Percentiles rank a stretch among this genome's conserved stretches.
phyloP scores from a whole-genome alignment of 805 yeast species.

The Kodamaea leandrae region DNA sequence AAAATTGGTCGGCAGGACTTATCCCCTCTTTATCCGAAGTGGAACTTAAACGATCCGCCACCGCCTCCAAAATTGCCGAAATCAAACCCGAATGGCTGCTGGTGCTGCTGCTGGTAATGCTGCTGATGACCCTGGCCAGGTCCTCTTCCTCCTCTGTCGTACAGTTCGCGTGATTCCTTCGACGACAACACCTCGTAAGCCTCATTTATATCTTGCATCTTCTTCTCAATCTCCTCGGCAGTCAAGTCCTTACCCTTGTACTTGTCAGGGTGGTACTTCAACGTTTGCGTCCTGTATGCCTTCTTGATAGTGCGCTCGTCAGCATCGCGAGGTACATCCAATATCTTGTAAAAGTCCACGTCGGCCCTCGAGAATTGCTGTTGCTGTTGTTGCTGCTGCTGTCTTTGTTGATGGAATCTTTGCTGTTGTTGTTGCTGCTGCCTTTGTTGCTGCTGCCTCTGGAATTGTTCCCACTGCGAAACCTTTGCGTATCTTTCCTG shows the following conservation, averaged over 20 bases:
- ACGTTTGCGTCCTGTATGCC: conserved; percentile 76
- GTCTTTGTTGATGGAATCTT: conserved; percentile 39
- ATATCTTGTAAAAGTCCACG: conserved; percentile 76
- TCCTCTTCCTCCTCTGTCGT: conserved; percentile 53
- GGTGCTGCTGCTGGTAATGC: conserved; percentile 11
- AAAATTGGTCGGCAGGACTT: background rate
- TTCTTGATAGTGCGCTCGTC: conserved; percentile 69
- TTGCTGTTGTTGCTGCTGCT: conserved; percentile 38
- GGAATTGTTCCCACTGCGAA: conserved; percentile 24
- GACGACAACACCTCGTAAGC: conserved; percentile 86
- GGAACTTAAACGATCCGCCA: conserved; percentile 6
- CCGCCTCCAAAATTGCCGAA: conserved; percentile 8
- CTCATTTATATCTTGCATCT: conserved; percentile 89
- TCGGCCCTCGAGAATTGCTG: conserved; percentile 37
- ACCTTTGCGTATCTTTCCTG: conserved; percentile 32
- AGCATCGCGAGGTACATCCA: conserved; percentile 68
- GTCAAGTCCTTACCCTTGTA: conserved; percentile 64
- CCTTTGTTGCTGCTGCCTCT: conserved; percentile 35
- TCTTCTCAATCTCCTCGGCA: conserved; percentile 67
- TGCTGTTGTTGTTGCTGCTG: conserved; percentile 42
- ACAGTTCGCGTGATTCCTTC: conserved; percentile 58
- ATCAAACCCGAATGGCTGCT: conserved; percentile 9
- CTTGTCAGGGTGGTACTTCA: conserved; percentile 90
- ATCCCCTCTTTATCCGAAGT: background rate
- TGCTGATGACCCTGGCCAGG: background rate